These are phyloP conservation scores for Chlamydomonas sphaeroides DNA, from an alignment of 139 green algal genomes.

Conservation along the genomic window DNA sequence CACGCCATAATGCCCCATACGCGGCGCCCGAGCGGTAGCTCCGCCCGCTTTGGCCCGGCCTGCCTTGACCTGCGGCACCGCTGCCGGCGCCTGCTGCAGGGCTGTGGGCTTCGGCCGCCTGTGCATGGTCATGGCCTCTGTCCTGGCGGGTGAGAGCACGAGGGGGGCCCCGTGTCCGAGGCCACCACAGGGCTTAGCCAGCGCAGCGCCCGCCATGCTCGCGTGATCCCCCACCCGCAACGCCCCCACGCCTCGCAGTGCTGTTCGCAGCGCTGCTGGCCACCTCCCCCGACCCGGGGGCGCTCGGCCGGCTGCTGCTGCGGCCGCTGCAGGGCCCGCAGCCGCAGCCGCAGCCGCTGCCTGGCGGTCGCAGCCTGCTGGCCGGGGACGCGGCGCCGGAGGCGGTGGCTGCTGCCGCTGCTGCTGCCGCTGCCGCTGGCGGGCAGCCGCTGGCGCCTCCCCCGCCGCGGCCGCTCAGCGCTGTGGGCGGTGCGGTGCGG, in stretches of 20 bases:
- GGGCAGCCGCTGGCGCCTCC: neutral
- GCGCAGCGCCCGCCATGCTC: no score
- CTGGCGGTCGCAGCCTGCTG: no score
- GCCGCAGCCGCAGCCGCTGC: no score
- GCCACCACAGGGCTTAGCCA: no score
- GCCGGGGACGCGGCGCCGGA: neutral
- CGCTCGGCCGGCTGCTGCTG: neutral
- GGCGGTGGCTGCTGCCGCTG: neutral
- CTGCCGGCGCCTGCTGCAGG: constrained; percentile 4
- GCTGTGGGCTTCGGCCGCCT: constrained; percentile 14
- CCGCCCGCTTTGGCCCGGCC: no score
- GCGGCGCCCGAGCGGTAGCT: no score
- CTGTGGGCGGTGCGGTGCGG: constrained; percentile 8
- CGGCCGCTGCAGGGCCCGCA: neutral
- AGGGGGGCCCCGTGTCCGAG: no score
- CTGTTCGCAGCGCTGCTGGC: neutral
- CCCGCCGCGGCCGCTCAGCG: neutral
- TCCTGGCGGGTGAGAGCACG: no score
- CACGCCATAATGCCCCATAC: no score
- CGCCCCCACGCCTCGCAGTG: neutral
- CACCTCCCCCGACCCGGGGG: constrained; percentile 13
- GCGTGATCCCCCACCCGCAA: no score
- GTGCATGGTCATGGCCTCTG: constrained; percentile 26
- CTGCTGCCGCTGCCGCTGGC: neutral
- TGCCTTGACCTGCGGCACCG: no score